phyloP scores from a whole-genome alignment of 257 asterid species.

The Solanum ahanhuiri region DNA sequence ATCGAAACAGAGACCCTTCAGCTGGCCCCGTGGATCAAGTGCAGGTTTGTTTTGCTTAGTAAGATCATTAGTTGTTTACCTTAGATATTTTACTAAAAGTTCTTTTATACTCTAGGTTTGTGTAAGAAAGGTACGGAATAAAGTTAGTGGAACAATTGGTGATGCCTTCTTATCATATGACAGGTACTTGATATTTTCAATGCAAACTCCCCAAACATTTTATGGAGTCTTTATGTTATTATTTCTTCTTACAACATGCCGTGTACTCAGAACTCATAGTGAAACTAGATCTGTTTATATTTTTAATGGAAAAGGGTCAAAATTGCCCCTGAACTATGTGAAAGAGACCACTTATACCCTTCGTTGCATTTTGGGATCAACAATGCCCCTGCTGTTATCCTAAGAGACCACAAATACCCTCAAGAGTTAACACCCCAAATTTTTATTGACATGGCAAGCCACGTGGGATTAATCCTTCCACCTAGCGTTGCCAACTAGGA shows the following conservation, averaged over 20 bases:
- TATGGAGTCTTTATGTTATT: not conserved
- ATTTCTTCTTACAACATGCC: not conserved
- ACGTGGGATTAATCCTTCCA: no score
- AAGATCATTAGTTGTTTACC: not conserved
- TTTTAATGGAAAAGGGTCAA: not conserved
- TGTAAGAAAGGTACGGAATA: conserved; percentile 87
- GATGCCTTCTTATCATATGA: conserved; percentile 67
- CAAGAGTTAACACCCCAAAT: no score
- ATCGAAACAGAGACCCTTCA: conserved; percentile 82
- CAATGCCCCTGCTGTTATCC: no score
- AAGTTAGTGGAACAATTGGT: conserved; percentile 86
- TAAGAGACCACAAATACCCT: no score
- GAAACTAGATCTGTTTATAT: not conserved
- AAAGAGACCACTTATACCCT: no score
- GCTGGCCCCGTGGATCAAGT: conserved; percentile 76
- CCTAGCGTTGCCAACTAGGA: no score
- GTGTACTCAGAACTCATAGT: not conserved
- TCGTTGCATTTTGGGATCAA: no score
- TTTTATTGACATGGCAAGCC: no score
- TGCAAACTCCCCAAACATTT: not conserved
- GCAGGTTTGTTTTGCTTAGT: conserved; percentile 40
- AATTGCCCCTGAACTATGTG: no score
- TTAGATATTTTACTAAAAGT: not conserved
- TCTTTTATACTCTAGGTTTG: conserved; percentile 49
- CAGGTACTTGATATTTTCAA: conserved; percentile 35